Base-by-base conservation (phyloP, 805 yeast genomes). In the Candida ficus region DNA sequence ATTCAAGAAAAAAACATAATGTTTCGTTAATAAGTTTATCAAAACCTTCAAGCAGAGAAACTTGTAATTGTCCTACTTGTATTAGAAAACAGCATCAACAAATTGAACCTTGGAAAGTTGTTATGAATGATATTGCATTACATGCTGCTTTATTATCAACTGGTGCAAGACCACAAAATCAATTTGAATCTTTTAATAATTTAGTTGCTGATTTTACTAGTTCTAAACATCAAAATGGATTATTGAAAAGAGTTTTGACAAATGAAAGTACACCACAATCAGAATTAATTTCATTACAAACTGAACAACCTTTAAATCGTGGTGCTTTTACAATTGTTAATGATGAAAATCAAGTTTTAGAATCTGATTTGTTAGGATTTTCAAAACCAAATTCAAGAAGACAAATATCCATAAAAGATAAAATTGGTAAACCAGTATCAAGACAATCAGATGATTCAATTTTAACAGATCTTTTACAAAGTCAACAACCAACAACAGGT, bases 61-160 rank as follows among this genome's bases (percentile, higher is more conserved):
- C 31, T 25, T 36, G 45, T 13, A 16, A n/a, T 18, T 20, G 42
- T 28, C 34, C 33, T 12, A 16, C 34, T 7, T 42, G 42, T 26
- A 26, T 19, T 3, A 43, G 34, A 40, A 41, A 26, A 20, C 34
- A 21, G 16, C 35, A 22, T 4, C 36, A 35, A 7, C 35, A 33
- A 20, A 38, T 16, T 8, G 53, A 50, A 31, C 54, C 61, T 1
- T 61, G 65, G 60, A 57, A 48, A 33, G 54, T 57, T 4, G 53
- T 63, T 8, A 51, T 65, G 52, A 64, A 66, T 48, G 66, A 61
- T 22, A 52, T 62, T 0, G 64, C 70, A 1, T 48, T 65, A 33
- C 61, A 59, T 32, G 71, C 71, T 4, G 71, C 71, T 1, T 37
- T 61, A 30, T 46, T 61, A 17, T 67, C 68, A 3, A 63, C 60